Evolutionary conservation across 176 grass and related monocot species (phyloP).

Genomic region (Musa beccarii): DNA sequence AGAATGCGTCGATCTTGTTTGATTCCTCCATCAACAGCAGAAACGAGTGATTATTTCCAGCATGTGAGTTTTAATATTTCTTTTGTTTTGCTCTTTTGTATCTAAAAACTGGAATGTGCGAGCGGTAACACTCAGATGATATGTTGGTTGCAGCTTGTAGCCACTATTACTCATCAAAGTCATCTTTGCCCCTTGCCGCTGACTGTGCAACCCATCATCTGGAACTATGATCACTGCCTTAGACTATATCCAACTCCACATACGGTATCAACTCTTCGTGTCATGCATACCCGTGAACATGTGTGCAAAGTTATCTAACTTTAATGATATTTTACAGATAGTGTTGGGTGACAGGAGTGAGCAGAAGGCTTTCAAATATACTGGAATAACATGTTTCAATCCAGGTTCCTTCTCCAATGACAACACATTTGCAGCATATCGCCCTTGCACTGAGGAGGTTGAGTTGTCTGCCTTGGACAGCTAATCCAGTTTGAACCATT

Average conservation of each 20-base stretch:
- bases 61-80: constrained; percentile 35
- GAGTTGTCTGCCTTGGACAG: constrained; percentile 83
- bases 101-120: constrained; percentile 1
- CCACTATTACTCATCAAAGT: constrained; percentile 92
- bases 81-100: neutral
- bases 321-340: constrained; percentile 51
- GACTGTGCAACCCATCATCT: constrained; percentile 92
- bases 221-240: constrained; percentile 97
- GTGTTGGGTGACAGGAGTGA: constrained; percentile 85
- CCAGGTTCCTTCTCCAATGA: constrained; percentile 85
- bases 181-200: constrained; percentile 96
- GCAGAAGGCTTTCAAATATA: constrained; percentile 96
- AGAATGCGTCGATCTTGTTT: constrained; percentile 82
- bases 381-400: constrained; percentile 96
- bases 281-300: constrained; percentile 3
- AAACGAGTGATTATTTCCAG: constrained; percentile 91
- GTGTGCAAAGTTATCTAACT: neutral
- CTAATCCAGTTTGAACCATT: constrained; percentile 12
- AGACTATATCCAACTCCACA: constrained; percentile 88
- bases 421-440: constrained; percentile 77
- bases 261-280: constrained; percentile 39
- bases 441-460: constrained; percentile 86
- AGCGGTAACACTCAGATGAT: neutral
- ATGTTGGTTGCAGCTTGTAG: constrained; percentile 60
- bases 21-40: constrained; percentile 66